Base-by-base conservation (phyloP, 139 green algal species). In the Eudorina sp. region DNA sequence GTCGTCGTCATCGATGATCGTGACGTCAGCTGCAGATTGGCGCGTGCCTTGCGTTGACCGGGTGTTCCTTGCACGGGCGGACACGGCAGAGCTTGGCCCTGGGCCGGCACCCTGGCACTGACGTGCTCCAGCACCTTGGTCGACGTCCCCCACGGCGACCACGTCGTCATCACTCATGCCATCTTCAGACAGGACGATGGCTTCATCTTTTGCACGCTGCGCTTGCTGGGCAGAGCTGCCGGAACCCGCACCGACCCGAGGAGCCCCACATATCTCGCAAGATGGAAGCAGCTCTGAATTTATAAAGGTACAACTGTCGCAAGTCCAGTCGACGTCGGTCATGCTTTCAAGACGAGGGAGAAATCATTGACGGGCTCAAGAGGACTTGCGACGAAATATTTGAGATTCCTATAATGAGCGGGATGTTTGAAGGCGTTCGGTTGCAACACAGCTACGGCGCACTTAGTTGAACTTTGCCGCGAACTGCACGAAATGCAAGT, bases 221-320 rank as follows among this genome's bases (percentile, higher is more conserved):
- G 0, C 40, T 25, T n/a, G 16, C 46, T 21, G 25, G 13, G 7
- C 43, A 19, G 70, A 79, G 11, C 40, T 13, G 1, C 53, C 34
- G 16, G 29, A 13, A n/a, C 1, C 55, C 29, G 38, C 34, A 7
- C 2, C 36, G 3, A 5, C 1, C 38, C 58, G 38, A 11, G 29
- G 55, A n/a, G 43, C 80, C 0, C 80, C 41, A 46, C 80, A 86
- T 14, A 86, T 58, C 41, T 86, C 80, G 43, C 80, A 86, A 5
- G 23, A 29, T 45, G 75, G 48, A 8, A 66, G 58, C 29, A 77
- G 7, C 0, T 0, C 29, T 21, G n/a, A 36, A 25, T 86, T 86
- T 4, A 76, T 62, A 25, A 86, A 86, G 7, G 55, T 77, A 60
- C 80, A 86, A 14, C 40, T 48, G 18, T 76, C 60, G 60, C 80